Conservation (phyloP, 1,139 yeast genomes). For the Pichia sp. region DNA sequence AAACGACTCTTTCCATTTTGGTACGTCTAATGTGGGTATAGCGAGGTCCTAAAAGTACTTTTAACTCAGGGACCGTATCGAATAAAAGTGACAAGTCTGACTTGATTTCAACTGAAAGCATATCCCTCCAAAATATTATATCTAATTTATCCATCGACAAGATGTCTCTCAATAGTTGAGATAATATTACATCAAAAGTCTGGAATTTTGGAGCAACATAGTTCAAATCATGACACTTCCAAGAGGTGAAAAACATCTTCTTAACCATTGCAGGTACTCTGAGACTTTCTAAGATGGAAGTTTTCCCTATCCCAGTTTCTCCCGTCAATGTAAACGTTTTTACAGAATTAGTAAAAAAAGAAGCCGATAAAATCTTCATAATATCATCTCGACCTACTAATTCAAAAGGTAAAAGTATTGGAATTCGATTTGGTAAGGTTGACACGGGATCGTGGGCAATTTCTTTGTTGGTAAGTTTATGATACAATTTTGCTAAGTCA, state of each 20-base stretch:
- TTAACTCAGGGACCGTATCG: conserved; percentile 45
- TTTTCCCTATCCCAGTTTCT: conserved; percentile 48
- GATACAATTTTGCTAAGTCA: conserved; percentile 35
- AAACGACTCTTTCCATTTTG: conserved; percentile 22
- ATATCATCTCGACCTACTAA: conserved; percentile 40
- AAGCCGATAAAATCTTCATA: conserved; percentile 30
- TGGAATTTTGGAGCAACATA: conserved; percentile 31
- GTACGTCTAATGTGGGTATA: conserved; percentile 32
- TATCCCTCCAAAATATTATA: conserved; percentile 43
- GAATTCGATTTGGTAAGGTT: conserved; percentile 6
- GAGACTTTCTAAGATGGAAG: conserved; percentile 43
- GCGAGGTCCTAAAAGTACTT: conserved; percentile 42
- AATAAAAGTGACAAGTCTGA: conserved; percentile 44
- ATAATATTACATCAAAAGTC: conserved; percentile 37
- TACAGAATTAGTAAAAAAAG: conserved; percentile 33
- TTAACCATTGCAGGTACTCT: conserved; percentile 38
- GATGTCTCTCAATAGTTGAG: conserved; percentile 42
- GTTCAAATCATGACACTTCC: conserved; percentile 39
- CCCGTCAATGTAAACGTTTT: conserved; percentile 42
- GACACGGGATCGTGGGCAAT: not conserved
- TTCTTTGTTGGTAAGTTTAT: conserved; percentile 13
- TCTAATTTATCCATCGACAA: conserved; percentile 39
- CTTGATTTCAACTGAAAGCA: conserved; percentile 40
- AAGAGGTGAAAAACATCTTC: conserved; percentile 40
- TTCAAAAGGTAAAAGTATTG: conserved; percentile 33